Evolutionary conservation across 139 green algal genomes (phyloP).

Genomic region (Dunaliella sp.): DNA sequence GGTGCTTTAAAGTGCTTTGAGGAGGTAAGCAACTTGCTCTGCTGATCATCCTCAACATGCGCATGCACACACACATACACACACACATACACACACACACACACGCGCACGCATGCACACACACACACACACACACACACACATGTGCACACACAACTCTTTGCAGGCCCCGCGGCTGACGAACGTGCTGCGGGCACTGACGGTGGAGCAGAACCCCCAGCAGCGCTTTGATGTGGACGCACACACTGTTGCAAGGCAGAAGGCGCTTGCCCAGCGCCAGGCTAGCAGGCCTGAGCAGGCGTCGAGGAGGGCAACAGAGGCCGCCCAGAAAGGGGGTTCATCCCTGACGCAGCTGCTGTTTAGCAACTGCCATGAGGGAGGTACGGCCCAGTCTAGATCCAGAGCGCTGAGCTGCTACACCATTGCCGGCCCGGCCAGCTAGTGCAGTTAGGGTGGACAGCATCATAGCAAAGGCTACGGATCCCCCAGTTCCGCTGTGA

Average conservation of each 20-base stretch:
- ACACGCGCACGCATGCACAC: background rate
- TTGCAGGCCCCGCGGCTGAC: slow-evolving; percentile 23
- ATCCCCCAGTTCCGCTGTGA: no score
- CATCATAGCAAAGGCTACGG: no score
- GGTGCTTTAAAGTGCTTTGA: no score
- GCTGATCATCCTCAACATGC: no score
- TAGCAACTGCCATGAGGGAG: no score
- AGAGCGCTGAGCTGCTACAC: no score
- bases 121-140: background rate
- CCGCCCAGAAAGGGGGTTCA: background rate
- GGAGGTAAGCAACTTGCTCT: no score
- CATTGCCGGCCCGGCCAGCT: no score
- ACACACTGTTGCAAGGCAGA: background rate
- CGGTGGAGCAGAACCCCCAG: background rate
- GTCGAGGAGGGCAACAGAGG: background rate
- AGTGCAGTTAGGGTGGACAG: no score
- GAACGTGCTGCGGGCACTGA: slow-evolving; percentile 9
- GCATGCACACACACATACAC: background rate
- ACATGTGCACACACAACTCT: background rate
- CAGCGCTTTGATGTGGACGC: slow-evolving; percentile 9
- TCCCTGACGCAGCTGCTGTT: background rate
- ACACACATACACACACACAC: background rate
- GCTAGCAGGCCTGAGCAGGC: background rate
- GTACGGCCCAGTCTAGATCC: no score
- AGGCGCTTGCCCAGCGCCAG: background rate